phyloP scores from a whole-genome alignment of 2,329 filamentous ascomycete genomes.

The Diaporthe ilicicola region DNA sequence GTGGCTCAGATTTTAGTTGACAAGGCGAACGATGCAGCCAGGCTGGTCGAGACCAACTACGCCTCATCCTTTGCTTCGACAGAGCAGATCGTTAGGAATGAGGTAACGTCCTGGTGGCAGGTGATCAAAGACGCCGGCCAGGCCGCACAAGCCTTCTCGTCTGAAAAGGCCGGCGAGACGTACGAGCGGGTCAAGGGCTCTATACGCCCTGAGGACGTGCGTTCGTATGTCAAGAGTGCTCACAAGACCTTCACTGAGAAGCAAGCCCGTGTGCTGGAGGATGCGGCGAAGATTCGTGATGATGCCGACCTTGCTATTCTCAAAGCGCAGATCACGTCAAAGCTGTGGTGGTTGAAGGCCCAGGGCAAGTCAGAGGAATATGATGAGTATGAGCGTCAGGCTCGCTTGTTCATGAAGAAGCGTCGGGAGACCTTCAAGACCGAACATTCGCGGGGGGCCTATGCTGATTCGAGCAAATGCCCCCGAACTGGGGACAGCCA shows the following conservation, averaged over 20 bases:
- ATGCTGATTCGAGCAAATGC: slow-evolving; percentile 11
- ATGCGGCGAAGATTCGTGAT: slow-evolving; percentile 41
- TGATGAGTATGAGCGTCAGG: slow-evolving; percentile 56
- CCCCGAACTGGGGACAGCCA: slow-evolving; percentile 19
- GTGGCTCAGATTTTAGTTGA: slow-evolving; percentile 53
- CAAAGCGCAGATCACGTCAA: slow-evolving; percentile 63
- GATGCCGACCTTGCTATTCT: slow-evolving; percentile 56
- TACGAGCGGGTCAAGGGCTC: slow-evolving; percentile 39
- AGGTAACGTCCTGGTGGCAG: slow-evolving; percentile 42
- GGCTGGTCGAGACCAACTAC: slow-evolving; percentile 40
- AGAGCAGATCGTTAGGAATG: slow-evolving; percentile 43
- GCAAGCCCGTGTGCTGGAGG: slow-evolving; percentile 39
- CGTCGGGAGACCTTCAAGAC: slow-evolving; percentile 45
- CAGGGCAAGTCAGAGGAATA: slow-evolving; percentile 57
- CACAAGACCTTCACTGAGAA: slow-evolving; percentile 44
- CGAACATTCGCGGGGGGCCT: slow-evolving; percentile 38
- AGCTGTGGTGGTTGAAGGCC: slow-evolving; percentile 64
- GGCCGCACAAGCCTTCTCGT: slow-evolving; percentile 35
- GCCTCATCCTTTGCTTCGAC: slow-evolving; percentile 42
- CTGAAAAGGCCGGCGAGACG: slow-evolving; percentile 36
- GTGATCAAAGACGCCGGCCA: slow-evolving; percentile 41
- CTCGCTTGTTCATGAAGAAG: slow-evolving; percentile 50
- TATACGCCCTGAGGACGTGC: slow-evolving; percentile 37
- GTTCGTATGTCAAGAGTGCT: slow-evolving; percentile 40
- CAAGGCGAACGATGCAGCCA: slow-evolving; percentile 46